These are phyloP conservation scores for Starmera caribaea DNA, from an alignment of 805 yeast genomes.

Conservation along the genomic window DNA sequence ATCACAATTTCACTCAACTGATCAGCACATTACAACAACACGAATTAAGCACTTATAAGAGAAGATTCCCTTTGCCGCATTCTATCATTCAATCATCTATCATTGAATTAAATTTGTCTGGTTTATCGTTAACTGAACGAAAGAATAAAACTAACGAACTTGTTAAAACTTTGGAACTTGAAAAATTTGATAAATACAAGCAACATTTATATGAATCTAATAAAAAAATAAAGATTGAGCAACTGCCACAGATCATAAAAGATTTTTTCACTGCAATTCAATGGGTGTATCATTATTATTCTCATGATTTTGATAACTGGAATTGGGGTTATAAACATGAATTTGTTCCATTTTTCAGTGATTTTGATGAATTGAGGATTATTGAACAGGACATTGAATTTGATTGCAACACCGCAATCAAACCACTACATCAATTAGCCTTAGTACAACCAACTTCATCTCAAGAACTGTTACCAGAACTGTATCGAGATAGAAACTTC, in stretches of 20 bases:
- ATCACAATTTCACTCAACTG: conserved; percentile 67
- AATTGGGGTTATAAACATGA: conserved; percentile 79
- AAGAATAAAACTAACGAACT: conserved; percentile 33
- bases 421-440: conserved; percentile 72
- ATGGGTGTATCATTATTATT: conserved; percentile 88
- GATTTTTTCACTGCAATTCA: conserved; percentile 85
- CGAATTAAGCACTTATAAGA: conserved; percentile 1
- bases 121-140: conserved; percentile 37
- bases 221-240: conserved; percentile 37
- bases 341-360: conserved; percentile 85
- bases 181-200: conserved; percentile 69
- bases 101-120: background rate
- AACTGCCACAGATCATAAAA: conserved; percentile 45
- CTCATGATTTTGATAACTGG: conserved; percentile 79
- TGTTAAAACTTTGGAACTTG: conserved; percentile 48
- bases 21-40: conserved; percentile 46
- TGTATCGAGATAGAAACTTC: background rate
- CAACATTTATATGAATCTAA: conserved; percentile 60
- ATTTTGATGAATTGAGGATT: conserved; percentile 38
- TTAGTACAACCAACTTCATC: background rate
- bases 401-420: conserved; percentile 61
- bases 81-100: background rate
- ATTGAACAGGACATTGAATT: conserved; percentile 28
- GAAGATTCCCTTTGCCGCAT: background rate
- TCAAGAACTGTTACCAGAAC: background rate